Evolutionary conservation across 306 rosid genomes (phyloP), one percentile per base, ranked within the genome.

Genomic region (Dalbergia cochinchinensis): DNA sequence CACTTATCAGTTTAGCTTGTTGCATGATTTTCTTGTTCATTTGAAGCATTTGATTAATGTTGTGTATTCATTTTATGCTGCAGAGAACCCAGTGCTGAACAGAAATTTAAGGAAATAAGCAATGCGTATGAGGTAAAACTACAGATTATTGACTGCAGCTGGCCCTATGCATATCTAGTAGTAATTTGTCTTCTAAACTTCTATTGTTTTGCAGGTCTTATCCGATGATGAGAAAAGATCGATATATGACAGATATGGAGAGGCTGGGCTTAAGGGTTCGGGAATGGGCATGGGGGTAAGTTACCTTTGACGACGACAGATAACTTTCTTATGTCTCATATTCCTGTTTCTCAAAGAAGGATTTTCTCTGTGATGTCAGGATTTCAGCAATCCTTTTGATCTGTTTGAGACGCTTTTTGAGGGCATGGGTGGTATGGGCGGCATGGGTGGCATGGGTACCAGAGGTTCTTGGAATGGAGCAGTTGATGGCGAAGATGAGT

Each of bases 241-340:
- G 31, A 81, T 95, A 54, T 95, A 95, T 81, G 99, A 95, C 80
- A 90, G 65, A 79, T 95, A 90, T 58, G 99, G 99, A 76, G 99
- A 95, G 90, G 98, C 97, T 66, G 99, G 99, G 82, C 91, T 95
- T 58, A 93, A 93, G 82, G 99, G 98, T 78, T 86, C 92, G 69
- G 96, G 96, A 73, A 82, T 89, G 87, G 98, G 94, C 87, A 87
- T 64, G 73, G 94, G 96, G 88, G 99, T 95, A 87, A 87, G 99
- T 86, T 77, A 33, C 78, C 71, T 44, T 12, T 14, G 35, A 84
- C 81, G 68, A 69, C 37, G 41, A 55, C 48, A 53, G n/a, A 42
- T 39, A 80, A 64, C 54, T 59, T 62, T 37, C 37, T 47, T 22
- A 58, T 71, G 48, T 42, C 53, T 6, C 47, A 58, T 64, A 26